Conservation (phyloP, 768 basidiomycete species). For the Cystobasidium ongulense region DNA sequence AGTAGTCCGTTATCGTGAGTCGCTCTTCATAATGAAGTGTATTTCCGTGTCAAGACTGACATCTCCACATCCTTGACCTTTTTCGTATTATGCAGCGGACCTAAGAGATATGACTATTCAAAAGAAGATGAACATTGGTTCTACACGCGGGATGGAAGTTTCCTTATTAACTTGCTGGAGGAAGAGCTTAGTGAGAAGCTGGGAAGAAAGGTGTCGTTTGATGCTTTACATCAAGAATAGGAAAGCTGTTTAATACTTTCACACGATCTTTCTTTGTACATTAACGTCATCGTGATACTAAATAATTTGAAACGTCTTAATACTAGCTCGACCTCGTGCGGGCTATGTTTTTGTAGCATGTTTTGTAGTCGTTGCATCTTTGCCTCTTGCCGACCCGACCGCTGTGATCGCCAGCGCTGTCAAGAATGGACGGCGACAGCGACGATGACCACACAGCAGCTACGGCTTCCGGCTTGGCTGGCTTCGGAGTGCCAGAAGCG, state of each 20-base stretch:
- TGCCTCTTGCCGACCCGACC: not conserved
- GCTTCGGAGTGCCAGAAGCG: conserved; percentile 16
- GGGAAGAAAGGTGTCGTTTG: conserved; percentile 2
- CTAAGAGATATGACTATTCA: conserved; percentile 80
- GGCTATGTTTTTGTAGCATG: not conserved
- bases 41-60: not conserved
- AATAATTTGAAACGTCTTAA: not conserved
- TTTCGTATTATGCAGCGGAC: conserved; percentile 55
- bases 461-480: not conserved
- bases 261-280: no score
- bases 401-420: not conserved
- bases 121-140: conserved; percentile 59
- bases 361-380: not conserved
- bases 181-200: conserved; percentile 55
- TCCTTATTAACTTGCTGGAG: conserved; percentile 59
- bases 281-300: no score
- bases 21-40: no score
- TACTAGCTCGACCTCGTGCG: not conserved
- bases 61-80: not conserved
- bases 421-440: conserved; percentile 18
- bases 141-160: conserved; percentile 61
- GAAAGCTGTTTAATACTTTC: no score
- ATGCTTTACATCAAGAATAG: not conserved
- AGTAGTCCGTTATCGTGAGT: conserved; percentile 78
- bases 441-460: conserved; percentile 13